Evolutionary conservation across 83 land plant genomes (phyloP), one percentile per base, ranked within the genome.

Genomic region (Isoetes engelmannii): DNA sequence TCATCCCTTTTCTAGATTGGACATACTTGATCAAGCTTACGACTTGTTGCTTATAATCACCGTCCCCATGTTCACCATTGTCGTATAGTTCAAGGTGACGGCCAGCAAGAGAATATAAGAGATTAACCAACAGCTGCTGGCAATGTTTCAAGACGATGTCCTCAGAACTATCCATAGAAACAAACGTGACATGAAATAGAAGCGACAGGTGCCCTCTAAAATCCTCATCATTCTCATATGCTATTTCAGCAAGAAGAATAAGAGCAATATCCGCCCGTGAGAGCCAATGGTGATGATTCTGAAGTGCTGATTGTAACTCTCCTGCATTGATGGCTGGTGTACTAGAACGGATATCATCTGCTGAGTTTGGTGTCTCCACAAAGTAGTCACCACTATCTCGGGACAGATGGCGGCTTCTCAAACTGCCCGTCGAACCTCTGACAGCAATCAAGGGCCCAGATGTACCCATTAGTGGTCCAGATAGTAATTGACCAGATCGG

Each of bases 151-250:
- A 82, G 8, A 95, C 99, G 62, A 95, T 89, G 68, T 95, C 99
- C 51, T 95, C 99, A 44, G 99, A 92, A 78, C 99, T 95, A 75
- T 95, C 99, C 99, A 95, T 95, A 9, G 96, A 95, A 49, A 95
- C 99, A 80, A 92, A 95, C 12, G 89, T 91, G 6, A 95, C 99
- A 79, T 95, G 99, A 68, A 95, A 95, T 43, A 95, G 84, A 68
- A 95, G 65, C 37, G 99, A 97, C 68, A 95, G 82, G 74, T 95
- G 86, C 59, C 90, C 90, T 12, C 99, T 88, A 65, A 95, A 95
- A 75, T 95, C 99, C 66, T 95, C 99, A 78, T 95, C 99, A 67
- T 95, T 95, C 67, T 95, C 99, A 79, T 95, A 95, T 6, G 97
- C 99, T 65, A 95, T 95, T 76, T 95, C 99, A n/a, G 99, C 97